Evolutionary conservation across 2,329 filamentous ascomycete genomes (phyloP).

Genomic region (Penicillium sp.): DNA sequence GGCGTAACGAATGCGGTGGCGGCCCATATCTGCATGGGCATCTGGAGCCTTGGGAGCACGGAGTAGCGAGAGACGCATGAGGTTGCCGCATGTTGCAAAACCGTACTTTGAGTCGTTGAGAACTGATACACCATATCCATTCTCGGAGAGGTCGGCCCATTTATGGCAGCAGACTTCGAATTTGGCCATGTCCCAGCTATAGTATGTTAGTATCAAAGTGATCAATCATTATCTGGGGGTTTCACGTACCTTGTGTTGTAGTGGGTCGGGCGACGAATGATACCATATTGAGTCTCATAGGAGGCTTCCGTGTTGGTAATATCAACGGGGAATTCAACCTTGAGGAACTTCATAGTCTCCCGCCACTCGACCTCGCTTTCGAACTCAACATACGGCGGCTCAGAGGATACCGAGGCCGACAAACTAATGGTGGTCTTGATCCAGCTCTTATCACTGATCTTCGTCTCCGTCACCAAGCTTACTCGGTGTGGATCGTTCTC

Average conservation of each 20-base stretch:
- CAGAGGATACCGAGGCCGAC: slow-evolving; percentile 64
- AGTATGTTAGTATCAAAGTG: slow-evolving; percentile 21
- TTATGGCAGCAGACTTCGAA: slow-evolving; percentile 97
- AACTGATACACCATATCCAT: slow-evolving; percentile 86
- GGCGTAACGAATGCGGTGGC: slow-evolving; percentile 83
- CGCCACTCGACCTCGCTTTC: slow-evolving; percentile 92
- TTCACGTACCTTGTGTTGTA: slow-evolving; percentile 78
- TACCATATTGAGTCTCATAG: slow-evolving; percentile 93
- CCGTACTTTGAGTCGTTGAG: slow-evolving; percentile 96
- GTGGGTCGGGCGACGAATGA: slow-evolving; percentile 86
- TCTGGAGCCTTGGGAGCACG: slow-evolving; percentile 91
- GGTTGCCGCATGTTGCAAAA: slow-evolving; percentile 82
- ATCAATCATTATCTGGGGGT: not conserved
- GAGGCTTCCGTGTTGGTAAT: slow-evolving; percentile 87
- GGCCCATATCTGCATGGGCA: slow-evolving; percentile 90
- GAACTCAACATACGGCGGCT: slow-evolving; percentile 72
- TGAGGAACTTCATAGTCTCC: slow-evolving; percentile 96
- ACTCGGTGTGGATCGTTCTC: slow-evolving; percentile 74
- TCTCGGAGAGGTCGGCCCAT: slow-evolving; percentile 86
- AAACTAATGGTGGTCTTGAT: slow-evolving; percentile 84
- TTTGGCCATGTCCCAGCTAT: slow-evolving; percentile 91
- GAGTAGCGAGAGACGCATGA: slow-evolving; percentile 86
- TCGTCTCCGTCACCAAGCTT: slow-evolving; percentile 78
- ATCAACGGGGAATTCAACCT: slow-evolving; percentile 96
- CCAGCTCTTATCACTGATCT: slow-evolving; percentile 83